Evolutionary conservation across 805 yeast genomes (phyloP), one percentile per base, ranked within the genome.

Genomic region (Isabelozyma rhagii): DNA sequence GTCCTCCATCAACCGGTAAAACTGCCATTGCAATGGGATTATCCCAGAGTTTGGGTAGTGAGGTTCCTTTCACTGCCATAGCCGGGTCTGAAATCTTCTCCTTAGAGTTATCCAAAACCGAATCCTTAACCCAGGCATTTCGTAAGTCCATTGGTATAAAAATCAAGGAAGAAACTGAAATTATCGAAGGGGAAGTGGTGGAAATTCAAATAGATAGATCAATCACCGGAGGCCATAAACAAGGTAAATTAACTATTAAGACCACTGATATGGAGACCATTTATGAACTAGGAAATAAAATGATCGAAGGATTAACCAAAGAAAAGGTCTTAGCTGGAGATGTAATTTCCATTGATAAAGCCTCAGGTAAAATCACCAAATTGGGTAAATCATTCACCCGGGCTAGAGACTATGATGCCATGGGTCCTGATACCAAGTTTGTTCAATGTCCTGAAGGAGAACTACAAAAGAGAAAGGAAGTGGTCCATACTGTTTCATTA

Each of bases 361-460:
- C 97, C 10, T 82, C 92, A 46, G 99, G 99, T 48, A 89, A 93
- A 56, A 89, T 94, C 61, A 85, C 94, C 49, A 90, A 93, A 69
- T 81, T 94, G 56, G 99, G 99, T 52, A 84, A 97, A 70, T 92
- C 97, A 0, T 96, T 90, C 70, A 85, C 98, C 5, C 83, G 97
- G 59, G 96, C 97, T 5, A 82, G 99, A 60, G 99, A 94, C 70
- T 94, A 94, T 69, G 99, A 94, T 72, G 97, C 98, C 43, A 90
- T 91, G 96, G 96, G 97, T 17, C 97, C 97, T 47, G 98, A 96
- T 56, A 92, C 97, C 45, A 92, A 91, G 70, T 94, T 94, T 67
- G 97, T 94, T 51, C 97, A 94, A 71, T 87, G 97, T 66, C 99
- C 99, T 39, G 97, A 94, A 68, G 99, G 99, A 50, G 99, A 94